Evolutionary conservation across 1,284 basidiomycete species (phyloP).

Genomic region (Ganoderma meredithae): DNA sequence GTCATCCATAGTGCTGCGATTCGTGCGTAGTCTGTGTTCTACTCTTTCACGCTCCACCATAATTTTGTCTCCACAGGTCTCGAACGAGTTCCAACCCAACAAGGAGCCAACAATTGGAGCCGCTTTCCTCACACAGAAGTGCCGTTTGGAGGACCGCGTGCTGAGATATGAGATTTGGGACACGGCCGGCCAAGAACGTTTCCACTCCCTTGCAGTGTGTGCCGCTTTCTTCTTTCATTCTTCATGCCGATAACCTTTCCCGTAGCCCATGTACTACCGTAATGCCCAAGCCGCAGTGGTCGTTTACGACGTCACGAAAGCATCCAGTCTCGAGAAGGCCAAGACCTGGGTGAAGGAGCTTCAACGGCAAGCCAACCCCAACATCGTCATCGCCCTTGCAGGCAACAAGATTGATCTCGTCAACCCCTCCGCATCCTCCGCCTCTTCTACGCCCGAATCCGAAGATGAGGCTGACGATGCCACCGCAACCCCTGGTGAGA

Average conservation of each 20-base stretch:
- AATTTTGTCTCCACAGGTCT: conserved; percentile 58
- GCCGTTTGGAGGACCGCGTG: conserved; percentile 89
- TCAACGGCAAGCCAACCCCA: conserved; percentile 98
- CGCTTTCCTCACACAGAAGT: conserved; percentile 93
- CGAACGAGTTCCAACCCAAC: conserved; percentile 95
- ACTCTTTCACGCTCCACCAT: conserved; percentile 12
- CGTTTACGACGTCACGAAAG: conserved; percentile 97
- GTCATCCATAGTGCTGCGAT: conserved; percentile 98
- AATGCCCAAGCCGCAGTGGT: conserved; percentile 99
- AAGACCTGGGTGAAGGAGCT: conserved; percentile 99
- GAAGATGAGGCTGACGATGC: conserved; percentile 89
- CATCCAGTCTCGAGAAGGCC: conserved; percentile 95
- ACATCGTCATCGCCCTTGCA: conserved; percentile 97
- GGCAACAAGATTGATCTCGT: conserved; percentile 98
- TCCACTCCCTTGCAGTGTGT: conserved; percentile 89
- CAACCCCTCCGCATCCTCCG: conserved; percentile 63
- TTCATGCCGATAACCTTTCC: conserved; percentile 10
- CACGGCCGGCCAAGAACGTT: conserved; percentile 94
- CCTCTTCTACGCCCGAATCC: conserved; percentile 60
- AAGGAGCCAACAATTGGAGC: conserved; percentile 99
- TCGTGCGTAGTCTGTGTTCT: conserved; percentile 64
- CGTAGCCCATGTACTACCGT: conserved; percentile 96
- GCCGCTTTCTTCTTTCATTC: conserved; percentile 23
- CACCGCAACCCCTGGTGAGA: conserved; percentile 84
- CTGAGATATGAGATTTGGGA: conserved; percentile 98